Percentiles rank a stretch among this genome's conserved stretches.
phyloP scores from a whole-genome alignment of 306 rosid species.

The Prosopis cineraria region DNA sequence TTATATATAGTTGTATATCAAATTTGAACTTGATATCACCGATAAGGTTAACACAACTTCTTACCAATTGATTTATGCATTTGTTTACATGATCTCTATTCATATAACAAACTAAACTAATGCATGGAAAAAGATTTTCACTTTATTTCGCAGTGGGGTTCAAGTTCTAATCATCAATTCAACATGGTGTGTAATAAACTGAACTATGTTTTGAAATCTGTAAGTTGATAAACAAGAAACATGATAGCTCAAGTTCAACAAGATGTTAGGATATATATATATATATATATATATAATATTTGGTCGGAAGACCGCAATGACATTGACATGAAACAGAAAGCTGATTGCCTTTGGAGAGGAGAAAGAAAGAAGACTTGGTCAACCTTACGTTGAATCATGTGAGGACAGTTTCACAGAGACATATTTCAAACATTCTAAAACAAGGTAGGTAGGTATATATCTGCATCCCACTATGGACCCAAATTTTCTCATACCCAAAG shows the following conservation, averaged over 20 bases:
- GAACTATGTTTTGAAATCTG: neutral
- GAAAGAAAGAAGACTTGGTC: constrained; percentile 16
- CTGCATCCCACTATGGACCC: neutral
- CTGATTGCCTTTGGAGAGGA: constrained; percentile 41
- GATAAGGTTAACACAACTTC: too few species aligned
- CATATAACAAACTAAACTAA: too few species aligned
- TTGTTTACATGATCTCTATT: too few species aligned
- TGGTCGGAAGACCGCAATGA: neutral
- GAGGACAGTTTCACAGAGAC: constrained; percentile 34
- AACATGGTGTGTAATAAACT: too few species aligned
- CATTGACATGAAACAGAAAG: constrained; percentile 41
- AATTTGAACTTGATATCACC: too few species aligned
- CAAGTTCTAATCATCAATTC: constrained; percentile 27
- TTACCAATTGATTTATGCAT: too few species aligned
- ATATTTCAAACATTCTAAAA: constrained; percentile 28
- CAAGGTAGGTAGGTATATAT: neutral
- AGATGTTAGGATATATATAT: neutral
- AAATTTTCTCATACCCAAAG: neutral
- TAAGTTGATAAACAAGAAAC: neutral
- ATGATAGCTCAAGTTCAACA: neutral
- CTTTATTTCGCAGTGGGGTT: neutral
- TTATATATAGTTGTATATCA: too few species aligned
- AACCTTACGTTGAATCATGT: constrained; percentile 32
- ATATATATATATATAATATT: too few species aligned
- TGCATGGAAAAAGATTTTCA: too few species aligned